Conservation (phyloP, 306 rosid species). For the Arachis stenosperma region DNA sequence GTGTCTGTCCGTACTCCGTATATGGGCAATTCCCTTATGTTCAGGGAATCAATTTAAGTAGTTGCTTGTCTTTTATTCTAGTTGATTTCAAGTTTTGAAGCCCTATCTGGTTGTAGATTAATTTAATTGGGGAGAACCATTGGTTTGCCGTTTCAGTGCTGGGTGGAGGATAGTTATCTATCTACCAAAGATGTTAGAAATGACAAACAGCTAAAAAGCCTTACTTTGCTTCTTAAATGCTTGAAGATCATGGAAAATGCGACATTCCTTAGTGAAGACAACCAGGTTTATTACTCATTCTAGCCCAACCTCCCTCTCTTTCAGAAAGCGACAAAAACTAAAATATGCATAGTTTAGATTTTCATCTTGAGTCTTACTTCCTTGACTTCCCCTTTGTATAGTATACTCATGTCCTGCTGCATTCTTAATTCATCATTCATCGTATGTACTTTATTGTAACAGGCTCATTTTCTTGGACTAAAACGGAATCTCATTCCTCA, state of each 20-base stretch:
- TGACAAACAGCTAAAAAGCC: conserved; percentile 44
- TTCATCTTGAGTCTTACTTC: conserved; percentile 15
- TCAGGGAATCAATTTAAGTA: too few relatives aligned
- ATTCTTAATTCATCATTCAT: conserved; percentile 29
- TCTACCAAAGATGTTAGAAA: conserved; percentile 46
- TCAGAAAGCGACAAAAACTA: background rate
- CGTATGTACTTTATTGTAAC: conserved; percentile 40
- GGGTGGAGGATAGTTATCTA: conserved; percentile 39
- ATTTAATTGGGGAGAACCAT: background rate
- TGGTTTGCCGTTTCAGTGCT: conserved; percentile 56
- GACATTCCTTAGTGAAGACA: conserved; percentile 81
- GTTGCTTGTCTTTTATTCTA: background rate
- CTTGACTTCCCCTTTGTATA: conserved; percentile 10
- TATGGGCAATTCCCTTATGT: conserved; percentile 32
- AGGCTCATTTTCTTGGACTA: conserved; percentile 90
- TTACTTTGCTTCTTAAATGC: conserved; percentile 77
- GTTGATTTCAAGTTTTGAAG: background rate
- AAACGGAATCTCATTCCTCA: conserved; percentile 55
- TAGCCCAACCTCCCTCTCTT: background rate
- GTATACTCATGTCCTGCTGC: conserved; percentile 12
- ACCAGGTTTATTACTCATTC: conserved; percentile 63
- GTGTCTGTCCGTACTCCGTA: conserved; percentile 30
- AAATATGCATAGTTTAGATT: conserved; percentile 11
- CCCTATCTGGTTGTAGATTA: conserved; percentile 23
- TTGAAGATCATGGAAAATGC: conserved; percentile 99